Conservation (phyloP, 164 flowering plant species). For the Macadamia integrifolia region DNA sequence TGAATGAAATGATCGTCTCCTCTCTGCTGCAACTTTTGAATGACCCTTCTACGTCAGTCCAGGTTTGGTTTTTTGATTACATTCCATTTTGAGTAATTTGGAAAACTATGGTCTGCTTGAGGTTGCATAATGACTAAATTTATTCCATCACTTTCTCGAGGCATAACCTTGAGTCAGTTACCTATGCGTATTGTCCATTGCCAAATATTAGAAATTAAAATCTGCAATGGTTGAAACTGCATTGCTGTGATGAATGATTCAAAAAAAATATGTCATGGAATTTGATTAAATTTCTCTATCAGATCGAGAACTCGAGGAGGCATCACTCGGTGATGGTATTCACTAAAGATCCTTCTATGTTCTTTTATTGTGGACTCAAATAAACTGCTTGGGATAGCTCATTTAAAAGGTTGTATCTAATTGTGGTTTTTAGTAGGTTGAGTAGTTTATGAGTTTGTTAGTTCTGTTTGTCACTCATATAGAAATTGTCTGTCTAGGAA, state of each 20-base stretch:
- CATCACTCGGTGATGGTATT: neutral
- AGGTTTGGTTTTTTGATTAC: conserved; percentile 39
- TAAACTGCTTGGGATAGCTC: too few relatives aligned
- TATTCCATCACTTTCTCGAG: neutral
- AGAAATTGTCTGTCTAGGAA: too few relatives aligned
- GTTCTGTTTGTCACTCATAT: too few relatives aligned
- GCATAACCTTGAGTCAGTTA: neutral
- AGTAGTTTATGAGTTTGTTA: too few relatives aligned
- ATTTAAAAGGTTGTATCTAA: too few relatives aligned
- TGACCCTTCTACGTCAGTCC: conserved; percentile 56
- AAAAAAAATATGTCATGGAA: neutral
- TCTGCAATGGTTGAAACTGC: neutral
- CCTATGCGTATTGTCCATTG: neutral
- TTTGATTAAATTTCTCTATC: too few relatives aligned
- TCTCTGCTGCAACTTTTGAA: conserved; percentile 65
- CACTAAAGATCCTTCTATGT: too few relatives aligned
- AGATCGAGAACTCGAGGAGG: too few relatives aligned
- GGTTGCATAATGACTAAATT: too few relatives aligned
- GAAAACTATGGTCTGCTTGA: too few relatives aligned
- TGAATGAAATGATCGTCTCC: conserved; percentile 45
- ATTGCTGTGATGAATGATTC: neutral
- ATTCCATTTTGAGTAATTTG: neutral
- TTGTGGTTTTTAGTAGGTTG: too few relatives aligned
- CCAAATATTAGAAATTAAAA: neutral
- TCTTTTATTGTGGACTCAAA: too few relatives aligned